Conservation (phyloP, 805 yeast genomes). For the Wickerhamomyces hampshirensis region DNA sequence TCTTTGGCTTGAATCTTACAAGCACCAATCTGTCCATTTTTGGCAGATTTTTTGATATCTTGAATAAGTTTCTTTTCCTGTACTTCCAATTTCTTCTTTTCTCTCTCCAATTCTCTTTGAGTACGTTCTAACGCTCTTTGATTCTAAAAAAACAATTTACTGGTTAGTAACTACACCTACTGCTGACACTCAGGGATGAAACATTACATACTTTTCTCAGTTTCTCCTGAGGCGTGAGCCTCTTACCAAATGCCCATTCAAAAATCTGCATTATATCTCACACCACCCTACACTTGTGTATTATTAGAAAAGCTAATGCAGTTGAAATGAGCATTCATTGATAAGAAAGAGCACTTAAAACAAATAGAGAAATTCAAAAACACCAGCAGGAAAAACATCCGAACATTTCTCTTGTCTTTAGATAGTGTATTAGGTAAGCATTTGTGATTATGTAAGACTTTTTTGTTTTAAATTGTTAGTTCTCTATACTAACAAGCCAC, state of each 20-base stretch:
- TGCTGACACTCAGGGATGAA: too few species aligned
- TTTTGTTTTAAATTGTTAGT: too few species aligned
- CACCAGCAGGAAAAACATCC: background rate
- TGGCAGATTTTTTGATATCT: constrained; percentile 90
- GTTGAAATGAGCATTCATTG: background rate
- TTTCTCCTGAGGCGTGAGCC: constrained; percentile 90
- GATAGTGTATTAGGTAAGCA: too few species aligned
- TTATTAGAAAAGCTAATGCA: background rate
- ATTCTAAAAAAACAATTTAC: constrained; percentile 44
- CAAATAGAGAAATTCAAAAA: too few species aligned
- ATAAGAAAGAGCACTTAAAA: background rate
- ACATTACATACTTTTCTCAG: constrained; percentile 57
- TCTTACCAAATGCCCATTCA: constrained; percentile 96
- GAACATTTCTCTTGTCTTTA: background rate
- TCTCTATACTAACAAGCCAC: too few species aligned
- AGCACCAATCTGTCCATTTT: constrained; percentile 80
- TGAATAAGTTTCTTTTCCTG: constrained; percentile 85
- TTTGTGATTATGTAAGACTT: too few species aligned
- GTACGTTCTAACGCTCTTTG: constrained; percentile 94
- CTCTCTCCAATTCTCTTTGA: constrained; percentile 89
- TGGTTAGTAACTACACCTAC: constrained; percentile 1
- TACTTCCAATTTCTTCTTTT: constrained; percentile 74
- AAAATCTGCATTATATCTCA: constrained; percentile 49
- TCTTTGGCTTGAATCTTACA: constrained; percentile 96
- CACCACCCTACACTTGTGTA: background rate